These are phyloP conservation scores for Rosa lucieae DNA, from an alignment of 306 rosid species.

Conservation along the genomic window DNA sequence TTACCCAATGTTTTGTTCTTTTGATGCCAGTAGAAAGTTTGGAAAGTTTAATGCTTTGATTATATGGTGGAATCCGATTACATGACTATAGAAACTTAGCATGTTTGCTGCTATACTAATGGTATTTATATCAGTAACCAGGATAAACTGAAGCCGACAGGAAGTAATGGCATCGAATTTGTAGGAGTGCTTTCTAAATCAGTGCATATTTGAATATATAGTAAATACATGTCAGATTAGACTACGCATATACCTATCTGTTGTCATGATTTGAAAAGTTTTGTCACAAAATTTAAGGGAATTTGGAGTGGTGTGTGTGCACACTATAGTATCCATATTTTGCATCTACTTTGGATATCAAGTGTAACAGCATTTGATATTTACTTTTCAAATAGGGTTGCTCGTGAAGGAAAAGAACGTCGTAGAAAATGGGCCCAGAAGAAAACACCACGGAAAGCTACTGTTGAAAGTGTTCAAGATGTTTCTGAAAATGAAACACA, in stretches of 20 bases:
- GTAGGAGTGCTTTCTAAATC: neutral
- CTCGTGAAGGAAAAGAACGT: slow-evolving; percentile 69
- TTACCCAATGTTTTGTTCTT: neutral
- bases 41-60: slow-evolving; percentile 12
- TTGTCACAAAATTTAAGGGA: neutral
- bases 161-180: neutral
- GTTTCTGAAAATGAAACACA: slow-evolving; percentile 33
- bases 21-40: neutral
- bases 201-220: neutral
- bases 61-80: neutral
- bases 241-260: neutral
- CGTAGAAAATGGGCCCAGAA: slow-evolving; percentile 71
- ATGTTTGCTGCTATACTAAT: neutral
- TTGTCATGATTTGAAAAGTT: neutral
- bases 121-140: neutral
- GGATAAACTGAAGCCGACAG: neutral
- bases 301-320: neutral
- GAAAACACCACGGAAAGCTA: slow-evolving; percentile 56
- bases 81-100: neutral
- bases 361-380: neutral
- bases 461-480: slow-evolving; percentile 42
- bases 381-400: slow-evolving; percentile 45
- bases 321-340: neutral
- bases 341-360: neutral
- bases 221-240: neutral